phyloP scores from a whole-genome alignment of 83 land plant species.

The Picea mariana region DNA sequence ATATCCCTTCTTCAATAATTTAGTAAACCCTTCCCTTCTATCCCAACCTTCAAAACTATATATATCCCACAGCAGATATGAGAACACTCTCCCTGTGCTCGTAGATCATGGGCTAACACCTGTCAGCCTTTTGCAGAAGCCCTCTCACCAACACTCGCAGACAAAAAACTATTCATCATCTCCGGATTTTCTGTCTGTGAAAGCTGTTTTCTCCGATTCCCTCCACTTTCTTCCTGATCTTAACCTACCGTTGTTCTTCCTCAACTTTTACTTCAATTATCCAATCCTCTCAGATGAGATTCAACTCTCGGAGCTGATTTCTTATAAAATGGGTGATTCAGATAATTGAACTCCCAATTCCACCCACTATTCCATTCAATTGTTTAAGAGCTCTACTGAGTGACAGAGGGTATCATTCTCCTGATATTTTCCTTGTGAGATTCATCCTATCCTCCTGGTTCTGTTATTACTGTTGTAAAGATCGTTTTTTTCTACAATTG shows the following conservation, averaged over 20 bases:
- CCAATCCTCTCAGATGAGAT: no score
- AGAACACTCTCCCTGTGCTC: neutral
- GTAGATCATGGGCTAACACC: conserved; percentile 7
- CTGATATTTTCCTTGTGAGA: no score
- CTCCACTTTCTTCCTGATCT: no score
- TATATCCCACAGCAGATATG: neutral
- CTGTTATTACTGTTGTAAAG: neutral
- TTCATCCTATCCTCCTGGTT: no score
- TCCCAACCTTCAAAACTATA: neutral
- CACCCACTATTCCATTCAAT: conserved; percentile 6
- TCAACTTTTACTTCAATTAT: no score
- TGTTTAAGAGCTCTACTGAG: neutral
- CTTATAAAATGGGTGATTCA: neutral
- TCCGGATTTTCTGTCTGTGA: neutral
- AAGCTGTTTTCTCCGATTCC: no score
- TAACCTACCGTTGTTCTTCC: no score
- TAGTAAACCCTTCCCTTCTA: neutral
- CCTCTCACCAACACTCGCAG: neutral
- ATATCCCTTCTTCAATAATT: neutral
- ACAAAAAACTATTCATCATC: neutral
- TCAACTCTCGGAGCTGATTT: neutral
- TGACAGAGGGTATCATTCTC: no score
- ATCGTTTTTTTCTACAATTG: neutral
- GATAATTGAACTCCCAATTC: neutral
- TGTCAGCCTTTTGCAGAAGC: conserved; percentile 5